Percentiles rank a stretch among this genome's conserved stretches.
Conservation (phyloP, 306 rosid species). For the Begonia loranthoides region DNA sequence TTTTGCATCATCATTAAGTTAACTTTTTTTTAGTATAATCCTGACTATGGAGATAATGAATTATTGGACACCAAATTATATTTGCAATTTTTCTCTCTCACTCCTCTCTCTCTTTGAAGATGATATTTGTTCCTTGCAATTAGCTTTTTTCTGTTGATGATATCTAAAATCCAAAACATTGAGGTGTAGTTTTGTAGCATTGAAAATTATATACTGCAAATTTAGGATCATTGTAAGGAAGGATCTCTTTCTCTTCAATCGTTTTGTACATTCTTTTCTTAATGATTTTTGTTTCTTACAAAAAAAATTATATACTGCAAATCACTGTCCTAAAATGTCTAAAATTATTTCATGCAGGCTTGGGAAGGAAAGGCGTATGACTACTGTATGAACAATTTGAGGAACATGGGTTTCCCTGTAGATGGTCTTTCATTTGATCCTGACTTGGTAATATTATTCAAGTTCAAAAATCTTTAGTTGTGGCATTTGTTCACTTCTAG, state of each 20-base stretch:
- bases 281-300: background rate
- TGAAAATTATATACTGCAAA: too few species aligned
- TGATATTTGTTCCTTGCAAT: too few species aligned
- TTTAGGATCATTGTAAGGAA: too few species aligned
- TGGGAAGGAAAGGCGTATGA: slow-evolving; percentile 99
- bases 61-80: slow-evolving; percentile 5
- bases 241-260: too few species aligned
- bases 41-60: background rate
- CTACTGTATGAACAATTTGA: slow-evolving; percentile 88
- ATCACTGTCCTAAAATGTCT: slow-evolving; percentile 1
- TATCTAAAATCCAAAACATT: too few species aligned
- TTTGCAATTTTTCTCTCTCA: background rate
- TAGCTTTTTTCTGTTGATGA: too few species aligned
- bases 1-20: background rate
- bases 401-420: slow-evolving; percentile 82
- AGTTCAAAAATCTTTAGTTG: slow-evolving; percentile 1
- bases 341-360: slow-evolving; percentile 40
- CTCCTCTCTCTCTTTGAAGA: slow-evolving; percentile 2
- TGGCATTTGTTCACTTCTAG: background rate
- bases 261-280: background rate
- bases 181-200: too few species aligned
- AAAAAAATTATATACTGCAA: background rate
- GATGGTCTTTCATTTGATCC: slow-evolving; percentile 91
- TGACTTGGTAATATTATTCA: slow-evolving; percentile 44
- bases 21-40: too few species aligned